These are phyloP conservation scores for Talaromyces verruculosus DNA, from an alignment of 2,329 filamentous ascomycete species.

Conservation along the genomic window DNA sequence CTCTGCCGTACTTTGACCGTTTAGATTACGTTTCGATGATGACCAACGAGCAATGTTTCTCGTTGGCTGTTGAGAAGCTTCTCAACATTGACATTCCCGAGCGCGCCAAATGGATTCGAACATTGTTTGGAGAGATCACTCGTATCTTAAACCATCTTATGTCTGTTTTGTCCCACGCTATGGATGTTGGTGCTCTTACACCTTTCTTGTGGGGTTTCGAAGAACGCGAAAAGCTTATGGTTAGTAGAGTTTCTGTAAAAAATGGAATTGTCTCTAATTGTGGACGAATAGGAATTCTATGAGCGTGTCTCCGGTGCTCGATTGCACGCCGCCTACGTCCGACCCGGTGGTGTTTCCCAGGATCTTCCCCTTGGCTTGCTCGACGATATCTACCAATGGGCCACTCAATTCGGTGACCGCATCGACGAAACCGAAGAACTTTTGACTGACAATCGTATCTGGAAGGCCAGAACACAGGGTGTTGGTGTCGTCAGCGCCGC, in stretches of 20 bases:
- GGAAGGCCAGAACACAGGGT: slow-evolving; percentile 89
- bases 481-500: slow-evolving; percentile 87
- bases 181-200: slow-evolving; percentile 97
- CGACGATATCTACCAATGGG: slow-evolving; percentile 99
- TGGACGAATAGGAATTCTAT: slow-evolving; percentile 80
- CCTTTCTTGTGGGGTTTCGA: slow-evolving; percentile 99
- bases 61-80: slow-evolving; percentile 94
- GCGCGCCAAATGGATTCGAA: slow-evolving; percentile 94
- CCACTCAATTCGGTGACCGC: slow-evolving; percentile 96
- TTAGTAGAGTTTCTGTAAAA: slow-evolving; percentile 48
- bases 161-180: slow-evolving; percentile 94
- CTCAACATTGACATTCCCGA: slow-evolving; percentile 95
- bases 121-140: slow-evolving; percentile 92
- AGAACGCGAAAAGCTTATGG: slow-evolving; percentile 99
- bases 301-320: slow-evolving; percentile 97
- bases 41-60: slow-evolving; percentile 99
- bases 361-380: slow-evolving; percentile 91
- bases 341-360: slow-evolving; percentile 93
- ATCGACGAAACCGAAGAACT: slow-evolving; percentile 99
- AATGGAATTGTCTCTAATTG: slow-evolving; percentile 1
- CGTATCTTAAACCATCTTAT: slow-evolving; percentile 95
- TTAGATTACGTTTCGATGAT: slow-evolving; percentile 99
- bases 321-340: slow-evolving; percentile 94
- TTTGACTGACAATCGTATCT: slow-evolving; percentile 98
- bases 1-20: slow-evolving; percentile 96